These are phyloP conservation scores for Boletus tylopilopsis DNA, from an alignment of 768 basidiomycete species.

Conservation along the genomic window DNA sequence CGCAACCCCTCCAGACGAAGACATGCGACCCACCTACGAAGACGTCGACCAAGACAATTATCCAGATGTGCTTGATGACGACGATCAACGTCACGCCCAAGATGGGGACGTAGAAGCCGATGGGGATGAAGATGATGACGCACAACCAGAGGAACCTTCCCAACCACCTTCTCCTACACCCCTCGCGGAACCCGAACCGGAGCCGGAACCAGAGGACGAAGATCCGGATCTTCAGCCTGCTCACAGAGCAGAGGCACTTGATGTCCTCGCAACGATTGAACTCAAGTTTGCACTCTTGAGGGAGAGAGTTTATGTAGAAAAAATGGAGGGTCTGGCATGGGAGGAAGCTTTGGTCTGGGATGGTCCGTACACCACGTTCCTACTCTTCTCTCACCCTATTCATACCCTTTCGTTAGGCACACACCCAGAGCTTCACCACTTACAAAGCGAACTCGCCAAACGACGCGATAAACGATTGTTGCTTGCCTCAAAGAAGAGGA, in stretches of 20 bases:
- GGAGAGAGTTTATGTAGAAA: slow-evolving; percentile 88
- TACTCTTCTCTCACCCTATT: background rate
- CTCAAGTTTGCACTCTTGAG: slow-evolving; percentile 87
- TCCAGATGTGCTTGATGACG: slow-evolving; percentile 20
- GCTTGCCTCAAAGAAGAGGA: slow-evolving; percentile 70
- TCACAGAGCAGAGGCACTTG: slow-evolving; percentile 83
- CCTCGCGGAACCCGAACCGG: slow-evolving; percentile 23
- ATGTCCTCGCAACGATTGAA: slow-evolving; percentile 85
- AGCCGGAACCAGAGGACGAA: slow-evolving; percentile 35
- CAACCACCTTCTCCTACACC: slow-evolving; percentile 26
- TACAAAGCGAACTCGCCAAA: slow-evolving; percentile 74
- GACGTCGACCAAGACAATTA: slow-evolving; percentile 26
- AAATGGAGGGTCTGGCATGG: slow-evolving; percentile 87
- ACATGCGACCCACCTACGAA: slow-evolving; percentile 15
- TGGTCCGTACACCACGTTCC: slow-evolving; percentile 45
- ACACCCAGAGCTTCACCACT: slow-evolving; percentile 82
- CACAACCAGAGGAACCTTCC: slow-evolving; percentile 23
- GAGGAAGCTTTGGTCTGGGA: slow-evolving; percentile 79
- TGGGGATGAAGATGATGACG: slow-evolving; percentile 34
- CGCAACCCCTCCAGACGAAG: slow-evolving; percentile 16
- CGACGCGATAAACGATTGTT: slow-evolving; percentile 80
- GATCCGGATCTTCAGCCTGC: slow-evolving; percentile 76
- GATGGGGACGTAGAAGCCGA: slow-evolving; percentile 23
- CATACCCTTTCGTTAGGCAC: slow-evolving; percentile 45
- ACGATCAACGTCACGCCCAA: slow-evolving; percentile 17